A percentile compares a stretch with the other conserved stretches of the same genome.
Evolutionary conservation across 2,329 filamentous ascomycete species (phyloP).

Genomic region (Clarireedia paspali): DNA sequence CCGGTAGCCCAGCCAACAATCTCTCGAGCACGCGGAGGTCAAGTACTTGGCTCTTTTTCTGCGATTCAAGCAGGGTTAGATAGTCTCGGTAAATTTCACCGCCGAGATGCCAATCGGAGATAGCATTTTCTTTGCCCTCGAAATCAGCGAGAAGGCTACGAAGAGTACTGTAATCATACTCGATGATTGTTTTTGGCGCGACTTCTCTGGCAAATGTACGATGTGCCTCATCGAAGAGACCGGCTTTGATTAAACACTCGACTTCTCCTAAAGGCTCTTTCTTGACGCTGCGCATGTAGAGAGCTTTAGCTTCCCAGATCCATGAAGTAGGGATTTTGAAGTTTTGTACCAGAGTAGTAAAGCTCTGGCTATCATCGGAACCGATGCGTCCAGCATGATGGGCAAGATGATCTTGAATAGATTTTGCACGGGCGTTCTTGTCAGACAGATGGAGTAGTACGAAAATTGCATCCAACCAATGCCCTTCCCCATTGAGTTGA

Average conservation of each 20-base stretch:
- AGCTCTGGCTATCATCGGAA: constrained; percentile 46
- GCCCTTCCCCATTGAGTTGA: constrained; percentile 53
- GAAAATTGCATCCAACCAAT: constrained; percentile 66
- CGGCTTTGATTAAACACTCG: constrained; percentile 70
- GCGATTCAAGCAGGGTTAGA: constrained; percentile 42
- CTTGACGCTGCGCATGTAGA: constrained; percentile 68
- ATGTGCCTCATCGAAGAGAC: constrained; percentile 74
- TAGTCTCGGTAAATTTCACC: constrained; percentile 70
- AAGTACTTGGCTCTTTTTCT: constrained; percentile 33
- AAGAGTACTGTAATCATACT: constrained; percentile 67
- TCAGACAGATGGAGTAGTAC: constrained; percentile 70
- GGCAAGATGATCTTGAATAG: constrained; percentile 66
- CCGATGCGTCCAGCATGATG: constrained; percentile 63
- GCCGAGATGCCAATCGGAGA: constrained; percentile 69
- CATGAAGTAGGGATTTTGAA: constrained; percentile 67
- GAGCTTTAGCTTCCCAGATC: constrained; percentile 82
- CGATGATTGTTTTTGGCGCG: constrained; percentile 74
- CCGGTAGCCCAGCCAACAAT: constrained; percentile 48
- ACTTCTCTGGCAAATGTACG: constrained; percentile 73
- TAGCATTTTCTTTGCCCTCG: constrained; percentile 48
- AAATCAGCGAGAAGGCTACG: constrained; percentile 66
- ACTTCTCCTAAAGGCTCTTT: constrained; percentile 66
- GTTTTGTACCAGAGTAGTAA: constrained; percentile 51
- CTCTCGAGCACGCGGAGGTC: constrained; percentile 44
- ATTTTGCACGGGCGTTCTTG: constrained; percentile 51